Conservation (phyloP, 2,329 filamentous ascomycete species). For the Pseudocercospora musae region DNA sequence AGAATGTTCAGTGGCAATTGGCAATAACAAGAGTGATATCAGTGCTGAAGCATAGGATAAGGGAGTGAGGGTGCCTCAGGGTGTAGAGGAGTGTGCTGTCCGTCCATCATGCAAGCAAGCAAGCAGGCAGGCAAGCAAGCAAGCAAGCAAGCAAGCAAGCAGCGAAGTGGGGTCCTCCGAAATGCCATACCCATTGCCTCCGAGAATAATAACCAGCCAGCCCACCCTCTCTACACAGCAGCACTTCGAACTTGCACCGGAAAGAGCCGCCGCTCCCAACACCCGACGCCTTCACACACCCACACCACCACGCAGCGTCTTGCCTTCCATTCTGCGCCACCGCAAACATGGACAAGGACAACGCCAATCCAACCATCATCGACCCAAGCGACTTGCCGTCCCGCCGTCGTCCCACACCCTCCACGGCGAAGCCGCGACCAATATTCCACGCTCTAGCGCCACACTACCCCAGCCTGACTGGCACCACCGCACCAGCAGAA, state of each 20-base stretch:
- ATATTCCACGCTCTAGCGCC: constrained; percentile 55
- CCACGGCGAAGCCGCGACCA: constrained; percentile 46
- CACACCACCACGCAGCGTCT: neutral
- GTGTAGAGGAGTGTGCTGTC: too few relatives aligned
- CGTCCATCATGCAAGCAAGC: too few relatives aligned
- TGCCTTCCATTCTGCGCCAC: constrained; percentile 5
- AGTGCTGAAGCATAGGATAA: neutral
- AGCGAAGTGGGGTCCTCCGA: neutral
- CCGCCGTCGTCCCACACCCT: constrained; percentile 51
- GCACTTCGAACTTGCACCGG: neutral
- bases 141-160: too few relatives aligned
- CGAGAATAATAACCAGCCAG: too few relatives aligned
- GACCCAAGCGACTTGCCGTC: constrained; percentile 85
- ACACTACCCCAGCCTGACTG: constrained; percentile 46
- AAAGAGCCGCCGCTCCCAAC: neutral
- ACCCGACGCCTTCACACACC: neutral
- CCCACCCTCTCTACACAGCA: too few relatives aligned
- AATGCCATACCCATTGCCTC: too few relatives aligned
- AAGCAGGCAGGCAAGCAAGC: too few relatives aligned
- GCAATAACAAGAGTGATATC: too few relatives aligned
- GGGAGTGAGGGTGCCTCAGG: too few relatives aligned
- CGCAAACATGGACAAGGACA: constrained; percentile 50
- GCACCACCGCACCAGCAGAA: constrained; percentile 28
- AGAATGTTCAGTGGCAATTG: too few relatives aligned
- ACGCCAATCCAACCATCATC: constrained; percentile 91